phyloP scores from a whole-genome alignment of 2,329 filamentous ascomycete genomes.

The Talaromyces amestolkiae region DNA sequence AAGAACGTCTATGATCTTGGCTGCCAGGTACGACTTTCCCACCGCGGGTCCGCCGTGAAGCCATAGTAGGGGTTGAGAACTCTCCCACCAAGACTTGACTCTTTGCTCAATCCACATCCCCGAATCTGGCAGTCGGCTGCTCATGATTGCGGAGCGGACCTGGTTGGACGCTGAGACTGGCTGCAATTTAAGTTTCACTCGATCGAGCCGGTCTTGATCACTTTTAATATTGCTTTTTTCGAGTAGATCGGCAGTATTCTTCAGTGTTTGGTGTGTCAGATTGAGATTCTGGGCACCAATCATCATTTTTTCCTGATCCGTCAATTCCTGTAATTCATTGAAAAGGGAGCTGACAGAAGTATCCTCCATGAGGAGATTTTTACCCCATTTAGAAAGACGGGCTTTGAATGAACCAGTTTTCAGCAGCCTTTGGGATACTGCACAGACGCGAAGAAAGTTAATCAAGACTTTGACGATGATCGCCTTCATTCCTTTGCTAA shows the following conservation, averaged over 20 bases:
- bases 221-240: background rate
- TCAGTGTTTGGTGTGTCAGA: background rate
- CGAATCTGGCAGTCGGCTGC: background rate
- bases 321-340: background rate
- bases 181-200: background rate
- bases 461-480: background rate
- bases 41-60: background rate
- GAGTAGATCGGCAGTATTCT: background rate
- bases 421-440: background rate
- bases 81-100: background rate
- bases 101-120: background rate
- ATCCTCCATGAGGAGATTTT: background rate
- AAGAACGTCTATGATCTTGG: background rate
- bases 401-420: background rate
- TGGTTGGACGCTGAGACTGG: background rate
- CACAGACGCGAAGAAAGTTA: background rate
- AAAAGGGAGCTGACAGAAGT: background rate
- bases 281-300: background rate
- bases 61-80: background rate
- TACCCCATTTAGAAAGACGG: background rate
- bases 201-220: background rate
- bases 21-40: conserved; percentile 7
- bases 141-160: background rate
- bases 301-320: background rate
- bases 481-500: background rate